phyloP scores from a whole-genome alignment of 2,329 filamentous ascomycete species.

The Raffaelea albimanens region DNA sequence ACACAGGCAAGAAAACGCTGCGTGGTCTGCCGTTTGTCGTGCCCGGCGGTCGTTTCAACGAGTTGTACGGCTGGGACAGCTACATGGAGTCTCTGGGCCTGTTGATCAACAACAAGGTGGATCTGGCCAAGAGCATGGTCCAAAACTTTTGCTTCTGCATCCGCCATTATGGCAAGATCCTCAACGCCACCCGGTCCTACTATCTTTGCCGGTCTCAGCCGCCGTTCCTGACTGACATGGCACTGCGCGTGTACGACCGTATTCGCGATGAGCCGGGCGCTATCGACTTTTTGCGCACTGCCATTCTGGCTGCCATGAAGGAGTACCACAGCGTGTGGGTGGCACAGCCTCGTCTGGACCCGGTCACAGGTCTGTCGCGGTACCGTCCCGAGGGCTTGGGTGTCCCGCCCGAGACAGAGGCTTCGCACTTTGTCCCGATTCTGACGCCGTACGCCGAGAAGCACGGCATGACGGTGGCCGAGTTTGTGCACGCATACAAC shows the following conservation, averaged over 20 bases:
- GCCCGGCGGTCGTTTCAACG: slow-evolving; percentile 93
- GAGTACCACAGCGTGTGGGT: slow-evolving; percentile 91
- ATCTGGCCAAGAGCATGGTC: slow-evolving; percentile 91
- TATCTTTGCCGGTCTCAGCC: slow-evolving; percentile 92
- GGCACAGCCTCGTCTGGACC: slow-evolving; percentile 66
- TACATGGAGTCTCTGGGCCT: slow-evolving; percentile 96
- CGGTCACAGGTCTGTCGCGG: slow-evolving; percentile 67
- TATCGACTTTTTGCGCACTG: slow-evolving; percentile 67
- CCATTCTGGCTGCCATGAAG: slow-evolving; percentile 89
- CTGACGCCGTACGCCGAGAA: slow-evolving; percentile 76
- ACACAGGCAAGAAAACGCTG: slow-evolving; percentile 60
- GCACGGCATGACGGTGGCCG: slow-evolving; percentile 67
- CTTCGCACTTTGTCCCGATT: slow-evolving; percentile 76
- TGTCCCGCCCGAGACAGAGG: slow-evolving; percentile 86
- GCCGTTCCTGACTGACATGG: slow-evolving; percentile 96
- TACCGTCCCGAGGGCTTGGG: slow-evolving; percentile 78
- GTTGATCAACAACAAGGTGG: slow-evolving; percentile 71
- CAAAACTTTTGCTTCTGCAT: slow-evolving; percentile 97
- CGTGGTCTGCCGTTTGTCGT: slow-evolving; percentile 91
- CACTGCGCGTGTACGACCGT: slow-evolving; percentile 82
- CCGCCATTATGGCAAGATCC: slow-evolving; percentile 94
- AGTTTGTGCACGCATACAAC: slow-evolving; percentile 89
- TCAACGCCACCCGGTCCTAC: slow-evolving; percentile 94
- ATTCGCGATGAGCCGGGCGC: slow-evolving; percentile 80
- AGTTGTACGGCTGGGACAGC: slow-evolving; percentile 97